A percentile compares a stretch with the other conserved stretches of the same genome.
phyloP scores from a whole-genome alignment of 2,329 filamentous ascomycete species.

The Alternaria gaisen region DNA sequence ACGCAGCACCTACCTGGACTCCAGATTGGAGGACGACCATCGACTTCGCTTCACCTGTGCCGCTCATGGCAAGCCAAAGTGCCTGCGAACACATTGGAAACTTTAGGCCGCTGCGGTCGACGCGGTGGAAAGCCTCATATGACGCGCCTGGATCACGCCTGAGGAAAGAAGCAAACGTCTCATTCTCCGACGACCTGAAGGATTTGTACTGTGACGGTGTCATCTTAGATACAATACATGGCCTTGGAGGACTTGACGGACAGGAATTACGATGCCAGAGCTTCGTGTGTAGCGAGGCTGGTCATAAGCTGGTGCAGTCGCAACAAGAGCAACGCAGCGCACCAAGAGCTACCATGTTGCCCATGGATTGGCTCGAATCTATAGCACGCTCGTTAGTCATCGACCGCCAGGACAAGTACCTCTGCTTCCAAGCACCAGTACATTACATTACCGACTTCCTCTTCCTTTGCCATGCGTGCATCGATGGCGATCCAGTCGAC shows the following conservation, averaged over 20 bases:
- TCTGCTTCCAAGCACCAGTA: slow-evolving; percentile 35
- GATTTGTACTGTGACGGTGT: slow-evolving; percentile 39
- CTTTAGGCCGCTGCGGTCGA: slow-evolving; percentile 37
- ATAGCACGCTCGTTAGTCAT: slow-evolving; percentile 40
- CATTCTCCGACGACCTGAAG: slow-evolving; percentile 32
- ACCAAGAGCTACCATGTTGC: slow-evolving; percentile 18
- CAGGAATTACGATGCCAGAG: slow-evolving; percentile 41
- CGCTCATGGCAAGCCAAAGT: slow-evolving; percentile 46
- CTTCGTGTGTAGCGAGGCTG: slow-evolving; percentile 29
- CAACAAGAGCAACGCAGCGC: slow-evolving; percentile 4
- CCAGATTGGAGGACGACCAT: slow-evolving; percentile 41
- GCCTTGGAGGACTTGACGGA: slow-evolving; percentile 35
- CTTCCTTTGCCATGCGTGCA: slow-evolving; percentile 33
- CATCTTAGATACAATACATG: slow-evolving; percentile 34
- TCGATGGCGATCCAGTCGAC: slow-evolving; percentile 30
- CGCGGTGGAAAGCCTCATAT: slow-evolving; percentile 34
- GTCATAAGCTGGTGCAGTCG: slow-evolving; percentile 29
- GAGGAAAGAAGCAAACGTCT: slow-evolving; percentile 28
- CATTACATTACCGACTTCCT: slow-evolving; percentile 41
- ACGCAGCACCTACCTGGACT: slow-evolving; percentile 36
- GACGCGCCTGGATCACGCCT: slow-evolving; percentile 36
- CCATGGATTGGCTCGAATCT: slow-evolving; percentile 30
- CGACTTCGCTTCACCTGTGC: slow-evolving; percentile 43
- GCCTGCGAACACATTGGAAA: slow-evolving; percentile 41
- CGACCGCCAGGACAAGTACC: slow-evolving; percentile 44